Evolutionary conservation across 2,329 filamentous ascomycete genomes (phyloP), one percentile per base, ranked within the genome.

Genomic region (Alternaria ventricosa): DNA sequence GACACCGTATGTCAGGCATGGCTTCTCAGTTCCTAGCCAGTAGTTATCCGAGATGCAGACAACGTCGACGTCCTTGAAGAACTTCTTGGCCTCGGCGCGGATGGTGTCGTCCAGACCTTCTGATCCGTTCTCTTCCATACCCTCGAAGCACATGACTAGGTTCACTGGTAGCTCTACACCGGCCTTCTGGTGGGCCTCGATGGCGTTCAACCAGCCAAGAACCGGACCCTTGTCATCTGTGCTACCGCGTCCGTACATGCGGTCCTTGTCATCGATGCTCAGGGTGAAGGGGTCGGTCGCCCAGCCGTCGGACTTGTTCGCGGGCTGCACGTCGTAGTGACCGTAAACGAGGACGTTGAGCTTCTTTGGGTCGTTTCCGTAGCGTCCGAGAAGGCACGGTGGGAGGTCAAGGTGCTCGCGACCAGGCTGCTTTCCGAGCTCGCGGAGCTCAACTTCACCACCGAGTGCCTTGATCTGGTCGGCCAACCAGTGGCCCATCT

Each of bases 1-100:
- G 67, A 99, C 91, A 73, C 96, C 96, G 80, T 99, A 99, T 10
- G 96, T 99, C 77, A 99, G 84, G 82, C 96, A 99, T 12, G 96
- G 96, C 87, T 97, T 97, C 87, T 98, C 94, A 6, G 96, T 98
- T 63, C 96, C 96, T 44, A 99, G 90, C 96, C 96, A 99, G 89
- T 99, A 99, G 87, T 99, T 99, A 83, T 99, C 96, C 51, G 93
- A 97, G 79, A 99, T 99, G 84, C 96, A 99, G 64, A 98, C 93
- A 6, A 94, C 96, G 71, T 99, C 96, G 36, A 94, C 90, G 75
- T 97, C 95, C 76, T 93, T 93, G 85, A 99, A 99, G 86, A 90
- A 98, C 75, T 92, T 92, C 84, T 96, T 93, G 70, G 92, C 94
- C 84, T 99, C 96, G 50, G 88, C 90, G 71, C 92, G 87, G 82